Base-by-base conservation (phyloP, 352 stramenopile species). In the Pythium vanterpoolii region DNA sequence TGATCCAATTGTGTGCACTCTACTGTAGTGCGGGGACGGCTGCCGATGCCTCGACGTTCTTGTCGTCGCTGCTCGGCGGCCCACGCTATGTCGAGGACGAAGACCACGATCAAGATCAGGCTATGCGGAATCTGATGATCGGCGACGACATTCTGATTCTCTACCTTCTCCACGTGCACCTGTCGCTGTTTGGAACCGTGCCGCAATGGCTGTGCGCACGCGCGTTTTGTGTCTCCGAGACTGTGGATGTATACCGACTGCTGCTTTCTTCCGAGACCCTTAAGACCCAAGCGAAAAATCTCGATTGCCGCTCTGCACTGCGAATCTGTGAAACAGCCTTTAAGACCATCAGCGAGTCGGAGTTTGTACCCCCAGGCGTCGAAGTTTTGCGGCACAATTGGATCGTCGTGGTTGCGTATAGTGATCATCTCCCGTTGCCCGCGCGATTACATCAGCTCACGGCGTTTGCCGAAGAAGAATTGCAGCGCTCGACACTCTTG, bases 361-460 rank as follows among this genome's bases (percentile, higher is more conserved):
- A 38, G 6, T 31, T 58, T 8, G 33, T 59, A 11, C 46, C 60
- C n/a, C 46, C 53, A 1, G 62, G 54, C 1, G 39, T 69, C 8
- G 62, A 64, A 31, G 62, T 64, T 11, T 19, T 69, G 0, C 62
- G 46, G 7, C 34, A 60, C 54, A 69, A 64, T 23, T 64, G 54
- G 62, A 52, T 64, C 10, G 40, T 69, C 1, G 24, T 64, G 14
- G 4, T 43, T 1, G 54, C 61, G 5, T 5, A 21, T 13, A 39
- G n/a, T 9, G 8, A 24, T 7, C 18, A 47, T 28, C 18, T 61
- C 3, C 4, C 26, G 6, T 4, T 34, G 1, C 9, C 42, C 19
- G 9, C 34, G 24, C 18, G 28, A 26, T 34, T 46, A 16, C 33
- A 46, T 6, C 31, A 34, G 36, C 33, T 69, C 23, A 52, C 5